These are phyloP conservation scores for Nicotiana rustica DNA, from an alignment of 305 asterid genomes.

Conservation along the genomic window DNA sequence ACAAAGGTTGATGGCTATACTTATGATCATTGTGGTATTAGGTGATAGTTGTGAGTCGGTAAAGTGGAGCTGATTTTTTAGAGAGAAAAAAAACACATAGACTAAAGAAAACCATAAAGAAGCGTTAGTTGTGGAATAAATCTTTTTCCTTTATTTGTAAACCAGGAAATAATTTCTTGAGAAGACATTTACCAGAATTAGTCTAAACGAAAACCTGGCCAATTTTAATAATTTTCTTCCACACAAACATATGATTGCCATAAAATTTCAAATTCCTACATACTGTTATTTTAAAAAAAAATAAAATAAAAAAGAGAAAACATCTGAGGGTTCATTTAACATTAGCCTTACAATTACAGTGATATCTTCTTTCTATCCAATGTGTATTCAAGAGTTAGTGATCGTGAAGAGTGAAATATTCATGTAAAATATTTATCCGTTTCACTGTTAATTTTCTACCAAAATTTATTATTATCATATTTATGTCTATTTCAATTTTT, in stretches of 20 bases:
- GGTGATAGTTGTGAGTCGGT: constrained; percentile 4
- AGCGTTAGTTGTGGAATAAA: constrained; percentile 9
- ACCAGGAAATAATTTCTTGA: not conserved
- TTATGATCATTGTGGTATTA: constrained; percentile 17
- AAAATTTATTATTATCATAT: not conserved
- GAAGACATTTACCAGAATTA: constrained; percentile 26
- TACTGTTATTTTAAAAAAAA: not conserved
- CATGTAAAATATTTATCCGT: not conserved
- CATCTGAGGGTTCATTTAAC: not conserved
- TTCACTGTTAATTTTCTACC: not conserved
- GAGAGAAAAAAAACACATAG: not conserved
- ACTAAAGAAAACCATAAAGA: constrained; percentile 25
- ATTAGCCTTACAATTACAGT: not conserved
- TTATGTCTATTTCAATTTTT: not conserved
- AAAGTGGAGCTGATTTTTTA: constrained; percentile 11
- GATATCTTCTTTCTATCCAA: not conserved
- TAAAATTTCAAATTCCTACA: not conserved
- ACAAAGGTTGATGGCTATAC: not conserved
- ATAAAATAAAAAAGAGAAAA: not conserved
- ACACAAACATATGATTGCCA: not conserved
- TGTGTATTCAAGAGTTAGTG: no score
- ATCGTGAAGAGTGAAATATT: not conserved
- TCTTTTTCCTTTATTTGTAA: not conserved
- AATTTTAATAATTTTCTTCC: not conserved
- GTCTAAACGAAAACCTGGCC: not conserved